Percentiles rank a stretch among this genome's conserved stretches.
These are phyloP conservation scores for Ananas comosus DNA, from an alignment of 176 grass and related monocot genomes.

Conservation along the genomic window DNA sequence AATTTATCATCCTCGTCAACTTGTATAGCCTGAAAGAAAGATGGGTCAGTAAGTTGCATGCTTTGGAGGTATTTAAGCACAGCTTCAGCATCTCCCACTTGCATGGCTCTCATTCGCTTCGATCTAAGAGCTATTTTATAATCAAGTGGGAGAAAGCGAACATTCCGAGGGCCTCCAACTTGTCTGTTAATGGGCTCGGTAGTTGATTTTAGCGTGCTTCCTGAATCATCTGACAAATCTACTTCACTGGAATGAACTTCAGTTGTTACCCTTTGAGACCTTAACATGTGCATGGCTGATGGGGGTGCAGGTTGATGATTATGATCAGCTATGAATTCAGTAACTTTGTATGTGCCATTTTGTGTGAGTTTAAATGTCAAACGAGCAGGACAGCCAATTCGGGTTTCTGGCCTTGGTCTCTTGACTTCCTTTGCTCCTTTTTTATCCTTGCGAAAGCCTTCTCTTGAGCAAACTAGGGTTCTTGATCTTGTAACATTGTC, in stretches of 20 bases:
- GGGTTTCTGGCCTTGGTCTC: conserved; percentile 35
- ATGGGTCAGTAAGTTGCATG: conserved; percentile 24
- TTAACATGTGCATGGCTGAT: conserved; percentile 39
- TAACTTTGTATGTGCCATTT: conserved; percentile 28
- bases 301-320: conserved; percentile 43
- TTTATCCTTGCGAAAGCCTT: conserved; percentile 44
- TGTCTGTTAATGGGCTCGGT: conserved; percentile 8
- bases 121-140: conserved; percentile 29
- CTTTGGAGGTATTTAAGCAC: conserved; percentile 37
- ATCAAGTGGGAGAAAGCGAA: conserved; percentile 31
- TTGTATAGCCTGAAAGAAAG: conserved; percentile 21
- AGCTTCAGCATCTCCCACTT: conserved; percentile 40
- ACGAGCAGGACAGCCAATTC: conserved; percentile 41
- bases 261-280: conserved; percentile 37
- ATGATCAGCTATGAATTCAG: conserved; percentile 37
- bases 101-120: conserved; percentile 37
- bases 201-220: conserved; percentile 16
- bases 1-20: conserved; percentile 30
- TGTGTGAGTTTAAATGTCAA: conserved; percentile 39
- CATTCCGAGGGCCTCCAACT: conserved; percentile 7
- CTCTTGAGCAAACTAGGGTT: conserved; percentile 46
- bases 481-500: conserved; percentile 28
- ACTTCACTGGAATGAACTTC: conserved; percentile 23
- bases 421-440: conserved; percentile 32
- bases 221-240: conserved; percentile 30